phyloP scores from a whole-genome alignment of 345 rosid genomes.

The Reutealis trisperma region DNA sequence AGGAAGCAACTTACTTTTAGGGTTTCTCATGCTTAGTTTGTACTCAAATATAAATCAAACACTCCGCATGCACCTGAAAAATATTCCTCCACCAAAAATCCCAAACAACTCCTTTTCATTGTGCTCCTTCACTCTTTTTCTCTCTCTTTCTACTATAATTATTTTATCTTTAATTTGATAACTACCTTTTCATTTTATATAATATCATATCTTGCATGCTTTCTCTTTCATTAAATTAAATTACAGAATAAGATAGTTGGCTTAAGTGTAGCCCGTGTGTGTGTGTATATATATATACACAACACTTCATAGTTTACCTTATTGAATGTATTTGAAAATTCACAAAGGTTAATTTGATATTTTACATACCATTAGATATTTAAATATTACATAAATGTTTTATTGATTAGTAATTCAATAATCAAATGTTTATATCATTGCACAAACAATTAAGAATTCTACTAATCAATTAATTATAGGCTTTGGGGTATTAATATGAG shows the following conservation, averaged over 20 bases:
- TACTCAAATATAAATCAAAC: conserved; percentile 43
- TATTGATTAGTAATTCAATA: too few relatives aligned
- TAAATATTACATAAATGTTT: too few relatives aligned
- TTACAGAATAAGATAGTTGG: conserved; percentile 38
- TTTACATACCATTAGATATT: too few relatives aligned
- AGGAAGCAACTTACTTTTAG: conserved; percentile 51
- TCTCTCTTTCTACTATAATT: not conserved
- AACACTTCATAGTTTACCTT: too few relatives aligned
- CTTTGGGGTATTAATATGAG: not conserved
- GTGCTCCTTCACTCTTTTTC: too few relatives aligned
- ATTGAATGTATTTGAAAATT: not conserved
- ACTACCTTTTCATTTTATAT: conserved; percentile 17
- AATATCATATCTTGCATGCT: conserved; percentile 27
- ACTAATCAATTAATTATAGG: too few relatives aligned
- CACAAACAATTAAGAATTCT: too few relatives aligned
- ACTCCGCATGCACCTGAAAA: conserved; percentile 50
- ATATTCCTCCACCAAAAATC: conserved; percentile 38
- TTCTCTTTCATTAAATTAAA: conserved; percentile 18
- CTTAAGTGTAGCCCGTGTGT: conserved; percentile 31
- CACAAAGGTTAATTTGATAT: too few relatives aligned
- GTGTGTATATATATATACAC: too few relatives aligned
- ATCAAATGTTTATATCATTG: too few relatives aligned
- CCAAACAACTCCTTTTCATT: conserved; percentile 38
- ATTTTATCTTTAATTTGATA: conserved; percentile 15
- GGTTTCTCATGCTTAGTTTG: conserved; percentile 62